A percentile compares a stretch with the other conserved stretches of the same genome.
phyloP scores from a whole-genome alignment of 2,329 filamentous ascomycete genomes.

The Trichoderma sp. region DNA sequence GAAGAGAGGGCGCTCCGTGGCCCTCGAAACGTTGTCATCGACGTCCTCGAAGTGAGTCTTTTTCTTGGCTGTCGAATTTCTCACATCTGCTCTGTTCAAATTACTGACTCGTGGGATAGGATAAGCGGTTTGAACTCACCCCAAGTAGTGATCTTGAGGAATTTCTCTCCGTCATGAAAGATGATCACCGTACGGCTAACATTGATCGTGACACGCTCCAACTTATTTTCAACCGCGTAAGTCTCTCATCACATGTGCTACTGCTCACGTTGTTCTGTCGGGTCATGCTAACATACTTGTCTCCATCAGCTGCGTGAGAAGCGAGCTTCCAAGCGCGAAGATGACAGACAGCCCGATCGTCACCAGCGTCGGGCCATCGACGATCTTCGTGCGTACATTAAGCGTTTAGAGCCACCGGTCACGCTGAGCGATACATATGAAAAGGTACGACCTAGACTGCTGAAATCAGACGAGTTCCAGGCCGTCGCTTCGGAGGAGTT shows the following conservation, averaged over 20 bases:
- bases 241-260: conserved; percentile 31
- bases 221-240: conserved; percentile 80
- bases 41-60: conserved; percentile 78
- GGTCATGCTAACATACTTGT: conserved; percentile 17
- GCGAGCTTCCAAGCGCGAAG: conserved; percentile 76
- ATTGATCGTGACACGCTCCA: conserved; percentile 78
- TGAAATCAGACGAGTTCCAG: conserved; percentile 81
- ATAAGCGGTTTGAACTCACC: conserved; percentile 89
- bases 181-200: conserved; percentile 85
- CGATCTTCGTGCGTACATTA: conserved; percentile 80
- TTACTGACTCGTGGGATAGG: conserved; percentile 52
- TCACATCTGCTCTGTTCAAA: too few relatives aligned
- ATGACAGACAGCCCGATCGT: conserved; percentile 82
- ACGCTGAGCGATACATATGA: conserved; percentile 81
- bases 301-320: conserved; percentile 73
- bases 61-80: too few relatives aligned
- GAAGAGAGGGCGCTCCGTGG: conserved; percentile 85
- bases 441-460: conserved; percentile 76
- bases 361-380: conserved; percentile 85
- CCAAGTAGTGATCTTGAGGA: conserved; percentile 85
- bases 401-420: conserved; percentile 86
- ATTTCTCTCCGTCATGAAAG: conserved; percentile 78
- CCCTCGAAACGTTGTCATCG: conserved; percentile 79
- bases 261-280: too few relatives aligned
- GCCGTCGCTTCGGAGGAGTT: conserved; percentile 81